Percentiles rank a stretch among this genome's conserved stretches.
phyloP scores from a whole-genome alignment of 805 yeast species.

The Sugiyamaella smithiae region DNA sequence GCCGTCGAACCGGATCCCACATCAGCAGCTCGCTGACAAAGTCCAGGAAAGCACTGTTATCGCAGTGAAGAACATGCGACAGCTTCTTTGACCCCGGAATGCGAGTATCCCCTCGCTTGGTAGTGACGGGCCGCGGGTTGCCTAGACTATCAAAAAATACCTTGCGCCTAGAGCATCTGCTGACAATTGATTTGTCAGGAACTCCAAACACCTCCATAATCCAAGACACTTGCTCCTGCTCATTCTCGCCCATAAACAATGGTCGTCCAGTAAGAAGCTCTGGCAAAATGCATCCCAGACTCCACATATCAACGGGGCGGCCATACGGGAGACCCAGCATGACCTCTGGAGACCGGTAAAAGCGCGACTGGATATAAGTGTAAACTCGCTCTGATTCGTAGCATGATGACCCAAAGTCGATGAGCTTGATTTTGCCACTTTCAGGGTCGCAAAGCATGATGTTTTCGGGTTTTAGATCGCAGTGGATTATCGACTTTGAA shows the following conservation, averaged over 20 bases:
- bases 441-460: constrained; percentile 53
- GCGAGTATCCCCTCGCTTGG: constrained; percentile 26
- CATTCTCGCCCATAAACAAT: constrained; percentile 91
- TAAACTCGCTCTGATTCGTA: constrained; percentile 74
- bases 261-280: constrained; percentile 92
- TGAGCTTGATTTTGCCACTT: constrained; percentile 55
- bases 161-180: constrained; percentile 34
- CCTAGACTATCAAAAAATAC: constrained; percentile 39
- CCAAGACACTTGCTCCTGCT: constrained; percentile 83
- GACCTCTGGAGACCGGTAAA: constrained; percentile 94
- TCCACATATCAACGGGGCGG: constrained; percentile 95
- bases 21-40: constrained; percentile 61
- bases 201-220: constrained; percentile 89
- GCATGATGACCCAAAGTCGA: constrained; percentile 70
- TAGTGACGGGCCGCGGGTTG: constrained; percentile 28
- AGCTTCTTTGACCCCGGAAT: constrained; percentile 28
- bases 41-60: constrained; percentile 32
- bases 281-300: constrained; percentile 93
- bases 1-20: constrained; percentile 62
- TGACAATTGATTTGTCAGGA: constrained; percentile 52
- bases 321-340: constrained; percentile 87
- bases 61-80: constrained; percentile 26
- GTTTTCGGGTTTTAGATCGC: constrained; percentile 87
- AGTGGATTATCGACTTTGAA: constrained; percentile 59
- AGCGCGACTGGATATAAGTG: constrained; percentile 92